These are phyloP conservation scores for Perilla frutescens DNA, from an alignment of 257 asterid genomes.

Conservation along the genomic window DNA sequence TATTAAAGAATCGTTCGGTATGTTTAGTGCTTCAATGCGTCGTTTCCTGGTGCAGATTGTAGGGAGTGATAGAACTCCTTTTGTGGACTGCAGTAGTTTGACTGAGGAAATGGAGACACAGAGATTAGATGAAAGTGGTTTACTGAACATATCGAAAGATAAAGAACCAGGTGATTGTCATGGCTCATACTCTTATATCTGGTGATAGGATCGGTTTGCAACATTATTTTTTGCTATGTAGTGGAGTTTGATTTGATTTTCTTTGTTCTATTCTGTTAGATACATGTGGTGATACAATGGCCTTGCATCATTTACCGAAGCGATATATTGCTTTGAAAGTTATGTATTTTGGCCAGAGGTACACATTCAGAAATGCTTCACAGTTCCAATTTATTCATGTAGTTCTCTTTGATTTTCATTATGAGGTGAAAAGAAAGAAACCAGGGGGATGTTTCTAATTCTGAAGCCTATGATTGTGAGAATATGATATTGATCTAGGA, in stretches of 20 bases:
- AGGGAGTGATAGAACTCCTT: slow-evolving; percentile 39
- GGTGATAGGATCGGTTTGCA: slow-evolving; percentile 5
- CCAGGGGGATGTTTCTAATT: slow-evolving; percentile 2
- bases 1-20: neutral
- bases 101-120: slow-evolving; percentile 40
- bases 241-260: slow-evolving; percentile 14
- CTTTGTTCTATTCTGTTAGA: slow-evolving; percentile 22
- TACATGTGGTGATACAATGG: slow-evolving; percentile 37
- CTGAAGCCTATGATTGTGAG: slow-evolving; percentile 11
- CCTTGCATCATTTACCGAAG: slow-evolving; percentile 56
- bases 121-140: slow-evolving; percentile 36
- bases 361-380: slow-evolving; percentile 23
- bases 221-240: slow-evolving; percentile 18
- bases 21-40: slow-evolving; percentile 20
- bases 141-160: slow-evolving; percentile 42
- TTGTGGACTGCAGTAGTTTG: slow-evolving; percentile 34
- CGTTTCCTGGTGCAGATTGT: slow-evolving; percentile 46
- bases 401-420: slow-evolving; percentile 1
- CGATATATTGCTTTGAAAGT: slow-evolving; percentile 83
- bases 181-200: slow-evolving; percentile 11
- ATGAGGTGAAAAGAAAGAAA: neutral
- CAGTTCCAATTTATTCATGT: slow-evolving; percentile 9
- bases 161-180: slow-evolving; percentile 52
- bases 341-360: slow-evolving; percentile 96
- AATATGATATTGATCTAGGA: slow-evolving; percentile 13